These are phyloP conservation scores for Copromyces sp. DNA, from an alignment of 495 filamentous ascomycete genomes.

Conservation along the genomic window DNA sequence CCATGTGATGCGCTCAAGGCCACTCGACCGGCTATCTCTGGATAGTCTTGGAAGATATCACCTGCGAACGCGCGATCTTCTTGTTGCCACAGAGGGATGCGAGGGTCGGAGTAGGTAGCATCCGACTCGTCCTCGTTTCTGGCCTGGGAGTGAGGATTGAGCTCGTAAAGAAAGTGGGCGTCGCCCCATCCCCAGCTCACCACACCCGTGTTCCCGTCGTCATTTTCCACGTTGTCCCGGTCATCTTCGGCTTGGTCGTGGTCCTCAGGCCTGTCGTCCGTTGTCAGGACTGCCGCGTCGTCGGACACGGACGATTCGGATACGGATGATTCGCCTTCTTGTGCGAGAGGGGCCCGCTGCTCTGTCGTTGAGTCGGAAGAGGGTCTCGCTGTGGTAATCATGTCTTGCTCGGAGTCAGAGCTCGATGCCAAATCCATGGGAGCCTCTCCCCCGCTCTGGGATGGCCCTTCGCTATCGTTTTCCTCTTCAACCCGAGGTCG, in stretches of 20 bases:
- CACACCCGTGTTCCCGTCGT: background rate
- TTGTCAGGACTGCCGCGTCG: too few species aligned
- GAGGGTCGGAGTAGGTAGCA: background rate
- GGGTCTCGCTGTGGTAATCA: background rate
- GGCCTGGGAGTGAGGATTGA: background rate
- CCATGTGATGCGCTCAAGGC: background rate
- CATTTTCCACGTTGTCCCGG: background rate
- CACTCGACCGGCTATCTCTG: background rate
- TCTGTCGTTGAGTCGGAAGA: background rate
- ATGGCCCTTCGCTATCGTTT: background rate
- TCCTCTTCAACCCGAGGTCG: background rate
- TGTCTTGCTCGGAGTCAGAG: background rate
- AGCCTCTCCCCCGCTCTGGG: background rate
- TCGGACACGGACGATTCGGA: background rate
- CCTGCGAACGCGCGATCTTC: background rate
- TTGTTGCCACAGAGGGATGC: background rate
- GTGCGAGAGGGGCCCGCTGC: background rate
- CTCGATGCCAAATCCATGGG: background rate
- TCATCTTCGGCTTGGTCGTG: background rate
- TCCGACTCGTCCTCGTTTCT: background rate
- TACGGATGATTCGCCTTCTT: background rate
- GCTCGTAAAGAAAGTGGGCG: background rate
- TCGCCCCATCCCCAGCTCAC: background rate
- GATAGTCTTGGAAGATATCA: background rate
- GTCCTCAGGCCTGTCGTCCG: background rate